phyloP scores from a whole-genome alignment of 1,139 yeast genomes.

The Sugiyamaella novakii region DNA sequence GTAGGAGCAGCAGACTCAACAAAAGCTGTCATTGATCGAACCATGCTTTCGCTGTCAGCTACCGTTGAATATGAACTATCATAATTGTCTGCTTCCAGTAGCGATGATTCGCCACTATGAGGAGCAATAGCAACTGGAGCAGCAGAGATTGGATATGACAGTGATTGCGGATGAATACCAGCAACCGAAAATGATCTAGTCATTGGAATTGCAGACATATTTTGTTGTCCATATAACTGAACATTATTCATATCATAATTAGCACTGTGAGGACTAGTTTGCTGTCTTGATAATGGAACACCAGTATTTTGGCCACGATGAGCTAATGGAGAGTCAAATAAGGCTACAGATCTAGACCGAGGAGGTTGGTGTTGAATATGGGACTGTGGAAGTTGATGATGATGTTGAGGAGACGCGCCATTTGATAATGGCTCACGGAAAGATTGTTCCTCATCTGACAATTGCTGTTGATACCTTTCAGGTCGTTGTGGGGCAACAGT shows the following conservation, averaged over 20 bases:
- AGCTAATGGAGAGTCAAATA: conserved; percentile 29
- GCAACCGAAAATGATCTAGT: conserved; percentile 33
- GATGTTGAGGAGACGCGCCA: conserved; percentile 7
- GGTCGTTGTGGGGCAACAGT: conserved; percentile 3
- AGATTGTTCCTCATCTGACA: conserved; percentile 1
- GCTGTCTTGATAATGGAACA: conserved; percentile 12
- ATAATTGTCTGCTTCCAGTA: conserved; percentile 14
- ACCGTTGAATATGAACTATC: conserved; percentile 11
- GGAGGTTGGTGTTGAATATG: conserved; percentile 6
- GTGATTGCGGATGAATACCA: conserved; percentile 21
- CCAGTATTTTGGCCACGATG: conserved; percentile 18
- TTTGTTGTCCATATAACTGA: conserved; percentile 9
- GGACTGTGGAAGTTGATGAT: conserved; percentile 7
- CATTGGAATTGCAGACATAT: conserved; percentile 24
- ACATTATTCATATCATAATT: conserved; percentile 12
- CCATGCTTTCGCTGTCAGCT: conserved; percentile 33
- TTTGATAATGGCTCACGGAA: background rate
- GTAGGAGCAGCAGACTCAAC: conserved; percentile 25
- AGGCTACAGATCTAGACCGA: conserved; percentile 11
- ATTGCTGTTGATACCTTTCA: background rate
- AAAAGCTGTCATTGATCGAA: conserved; percentile 41
- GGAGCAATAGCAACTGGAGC: conserved; percentile 20
- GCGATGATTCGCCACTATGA: conserved; percentile 7
- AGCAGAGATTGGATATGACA: conserved; percentile 17
- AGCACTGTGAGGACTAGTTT: conserved; percentile 7